These are phyloP conservation scores for Skeletonema potamos DNA, from an alignment of 108 stramenopile species.

Conservation along the genomic window DNA sequence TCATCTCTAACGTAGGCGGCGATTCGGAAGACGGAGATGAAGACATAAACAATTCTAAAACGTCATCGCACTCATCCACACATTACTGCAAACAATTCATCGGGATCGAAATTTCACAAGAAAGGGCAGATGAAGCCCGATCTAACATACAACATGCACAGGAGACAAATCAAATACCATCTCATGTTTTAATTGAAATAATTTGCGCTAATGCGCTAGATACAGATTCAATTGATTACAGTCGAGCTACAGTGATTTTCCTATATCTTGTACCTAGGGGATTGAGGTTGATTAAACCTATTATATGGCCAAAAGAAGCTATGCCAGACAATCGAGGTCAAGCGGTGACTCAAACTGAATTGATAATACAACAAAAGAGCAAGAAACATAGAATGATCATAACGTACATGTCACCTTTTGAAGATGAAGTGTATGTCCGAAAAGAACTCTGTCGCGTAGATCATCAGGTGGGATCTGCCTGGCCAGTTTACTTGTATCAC, in stretches of 20 bases:
- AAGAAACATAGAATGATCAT: conserved; percentile 40
- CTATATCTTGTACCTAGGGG: conserved; percentile 87
- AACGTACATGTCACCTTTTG: conserved; percentile 78
- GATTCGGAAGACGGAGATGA: neutral
- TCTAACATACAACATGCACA: conserved; percentile 34
- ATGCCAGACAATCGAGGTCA: neutral
- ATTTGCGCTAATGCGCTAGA: conserved; percentile 75
- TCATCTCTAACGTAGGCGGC: neutral
- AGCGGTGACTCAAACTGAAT: neutral
- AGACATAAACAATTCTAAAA: neutral
- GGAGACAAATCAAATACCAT: conserved; percentile 25
- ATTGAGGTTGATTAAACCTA: conserved; percentile 63
- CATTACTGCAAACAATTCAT: conserved; percentile 44
- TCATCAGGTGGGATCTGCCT: conserved; percentile 72
- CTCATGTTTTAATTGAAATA: conserved; percentile 47
- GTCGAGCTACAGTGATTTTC: conserved; percentile 67
- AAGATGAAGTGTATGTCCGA: conserved; percentile 33
- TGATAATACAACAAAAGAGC: neutral
- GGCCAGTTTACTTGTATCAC: conserved; percentile 75
- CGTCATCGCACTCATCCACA: conserved; percentile 9
- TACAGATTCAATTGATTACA: conserved; percentile 24
- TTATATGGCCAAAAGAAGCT: conserved; percentile 21
- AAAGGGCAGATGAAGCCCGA: conserved; percentile 47
- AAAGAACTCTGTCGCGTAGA: conserved; percentile 54
- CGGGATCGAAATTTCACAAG: conserved; percentile 79